Evolutionary conservation across 257 asterid genomes (phyloP).

Genomic region (Lavandula angustifolia): DNA sequence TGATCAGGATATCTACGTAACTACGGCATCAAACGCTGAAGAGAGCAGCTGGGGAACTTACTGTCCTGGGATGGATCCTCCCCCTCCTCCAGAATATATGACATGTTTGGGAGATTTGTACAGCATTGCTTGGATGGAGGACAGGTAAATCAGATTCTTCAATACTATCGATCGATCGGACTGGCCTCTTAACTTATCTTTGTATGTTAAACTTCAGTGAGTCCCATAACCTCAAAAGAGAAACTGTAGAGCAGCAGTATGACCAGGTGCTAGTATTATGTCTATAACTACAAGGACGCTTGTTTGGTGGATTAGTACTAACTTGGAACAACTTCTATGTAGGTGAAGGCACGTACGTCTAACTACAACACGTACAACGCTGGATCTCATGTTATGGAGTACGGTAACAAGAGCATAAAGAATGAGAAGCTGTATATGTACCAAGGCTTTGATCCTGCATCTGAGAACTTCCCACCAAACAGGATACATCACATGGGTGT

Average conservation of each 20-base stretch:
- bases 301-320: background rate
- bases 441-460: constrained; percentile 81
- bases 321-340: constrained; percentile 11
- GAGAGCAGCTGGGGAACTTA: constrained; percentile 96
- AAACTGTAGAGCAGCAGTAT: constrained; percentile 69
- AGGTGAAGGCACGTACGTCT: constrained; percentile 90
- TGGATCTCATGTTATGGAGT: constrained; percentile 96
- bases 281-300: background rate
- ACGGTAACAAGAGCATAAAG: constrained; percentile 67
- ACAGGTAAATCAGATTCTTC: constrained; percentile 51
- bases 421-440: constrained; percentile 63
- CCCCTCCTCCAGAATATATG: constrained; percentile 62
- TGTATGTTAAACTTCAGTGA: constrained; percentile 49
- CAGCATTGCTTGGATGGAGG: constrained; percentile 98
- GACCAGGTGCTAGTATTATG: constrained; percentile 45
- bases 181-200: background rate
- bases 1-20: constrained; percentile 71
- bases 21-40: constrained; percentile 80
- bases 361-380: constrained; percentile 49
- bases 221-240: constrained; percentile 73
- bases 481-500: constrained; percentile 43
- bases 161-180: no score
- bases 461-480: constrained; percentile 64
- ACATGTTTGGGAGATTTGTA: constrained; percentile 93
- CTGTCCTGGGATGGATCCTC: constrained; percentile 68